These are phyloP conservation scores for Luffa acutangula DNA, from an alignment of 306 rosid genomes.

Conservation along the genomic window DNA sequence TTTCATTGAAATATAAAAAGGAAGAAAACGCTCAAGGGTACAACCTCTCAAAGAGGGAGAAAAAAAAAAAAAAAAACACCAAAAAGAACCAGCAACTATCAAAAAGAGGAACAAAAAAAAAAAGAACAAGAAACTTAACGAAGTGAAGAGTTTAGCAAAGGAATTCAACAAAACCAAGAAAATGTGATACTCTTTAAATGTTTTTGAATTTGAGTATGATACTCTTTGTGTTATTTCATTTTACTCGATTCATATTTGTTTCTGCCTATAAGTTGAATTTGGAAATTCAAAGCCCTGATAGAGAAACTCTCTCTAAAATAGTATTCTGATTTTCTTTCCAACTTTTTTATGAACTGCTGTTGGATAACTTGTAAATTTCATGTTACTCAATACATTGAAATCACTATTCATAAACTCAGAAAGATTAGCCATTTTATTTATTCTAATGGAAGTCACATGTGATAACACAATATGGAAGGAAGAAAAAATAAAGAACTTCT, in stretches of 20 bases:
- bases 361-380: neutral
- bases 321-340: neutral
- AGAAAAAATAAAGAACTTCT: no score
- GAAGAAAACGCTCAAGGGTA: no score
- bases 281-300: neutral
- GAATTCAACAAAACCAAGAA: neutral
- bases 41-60: no score
- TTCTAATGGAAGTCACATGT: neutral
- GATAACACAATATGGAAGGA: neutral
- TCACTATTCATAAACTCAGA: neutral
- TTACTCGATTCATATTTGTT: neutral
- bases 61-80: no score
- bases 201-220: neutral
- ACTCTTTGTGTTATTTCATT: neutral
- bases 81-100: no score
- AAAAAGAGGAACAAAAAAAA: no score
- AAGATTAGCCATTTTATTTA: neutral
- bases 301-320: neutral
- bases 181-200: neutral
- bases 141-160: neutral
- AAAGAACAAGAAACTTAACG: neutral
- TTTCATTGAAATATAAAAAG: no score
- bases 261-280: neutral
- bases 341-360: neutral
- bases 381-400: neutral